Conservation (phyloP, 345 rosid species). For the Salix arbutifolia region DNA sequence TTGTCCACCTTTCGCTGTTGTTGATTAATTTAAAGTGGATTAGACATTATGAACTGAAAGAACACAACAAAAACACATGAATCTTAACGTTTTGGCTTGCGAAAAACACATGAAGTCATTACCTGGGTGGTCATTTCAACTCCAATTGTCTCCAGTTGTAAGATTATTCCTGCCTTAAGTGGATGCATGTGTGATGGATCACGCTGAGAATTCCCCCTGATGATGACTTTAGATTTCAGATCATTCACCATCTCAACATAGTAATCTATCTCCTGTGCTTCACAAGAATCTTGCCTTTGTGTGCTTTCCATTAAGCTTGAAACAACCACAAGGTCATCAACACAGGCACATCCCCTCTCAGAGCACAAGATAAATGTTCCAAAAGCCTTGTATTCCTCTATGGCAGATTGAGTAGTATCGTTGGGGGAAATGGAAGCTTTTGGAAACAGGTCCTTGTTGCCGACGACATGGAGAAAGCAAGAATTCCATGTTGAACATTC, state of each 20-base stretch:
- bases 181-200: neutral
- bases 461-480: slow-evolving; percentile 53
- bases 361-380: slow-evolving; percentile 54
- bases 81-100: no score
- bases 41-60: no score
- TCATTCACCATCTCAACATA: slow-evolving; percentile 14
- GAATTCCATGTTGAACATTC: slow-evolving; percentile 36
- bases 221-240: slow-evolving; percentile 7
- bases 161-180: slow-evolving; percentile 19
- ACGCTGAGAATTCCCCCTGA: slow-evolving; percentile 14
- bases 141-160: slow-evolving; percentile 33
- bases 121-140: slow-evolving; percentile 17
- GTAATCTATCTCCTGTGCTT: neutral
- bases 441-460: slow-evolving; percentile 35
- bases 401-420: neutral
- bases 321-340: slow-evolving; percentile 44
- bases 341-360: slow-evolving; percentile 32
- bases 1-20: slow-evolving; percentile 13
- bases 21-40: slow-evolving; percentile 11
- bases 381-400: slow-evolving; percentile 35
- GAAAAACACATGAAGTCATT: neutral
- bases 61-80: no score
- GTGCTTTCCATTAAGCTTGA: slow-evolving; percentile 15
- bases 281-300: slow-evolving; percentile 8
- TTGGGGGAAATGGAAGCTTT: slow-evolving; percentile 12